These are phyloP conservation scores for Dichomitus squalens DNA, from an alignment of 1,284 basidiomycete species.

Conservation along the genomic window DNA sequence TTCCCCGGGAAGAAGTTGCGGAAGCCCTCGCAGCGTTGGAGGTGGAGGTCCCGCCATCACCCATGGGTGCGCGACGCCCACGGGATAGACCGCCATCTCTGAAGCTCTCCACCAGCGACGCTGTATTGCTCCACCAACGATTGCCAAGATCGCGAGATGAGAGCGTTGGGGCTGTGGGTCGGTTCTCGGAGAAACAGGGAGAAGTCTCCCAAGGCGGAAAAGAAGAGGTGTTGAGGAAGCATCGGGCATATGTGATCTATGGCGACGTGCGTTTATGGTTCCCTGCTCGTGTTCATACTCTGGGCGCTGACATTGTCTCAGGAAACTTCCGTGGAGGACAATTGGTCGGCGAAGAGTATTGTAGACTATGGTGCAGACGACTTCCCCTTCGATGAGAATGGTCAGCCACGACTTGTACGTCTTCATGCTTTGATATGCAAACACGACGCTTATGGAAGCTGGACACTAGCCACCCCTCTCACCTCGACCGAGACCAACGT, in stretches of 20 bases:
- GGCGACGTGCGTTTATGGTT: conserved; percentile 6
- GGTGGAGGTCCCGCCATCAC: conserved; percentile 1
- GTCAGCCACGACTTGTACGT: conserved; percentile 6
- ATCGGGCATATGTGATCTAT: conserved; percentile 19
- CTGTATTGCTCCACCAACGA: conserved; percentile 13
- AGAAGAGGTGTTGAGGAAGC: conserved; percentile 9
- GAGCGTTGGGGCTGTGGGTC: conserved; percentile 18
- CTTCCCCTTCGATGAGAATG: conserved; percentile 8
- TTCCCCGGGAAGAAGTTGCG: conserved; percentile 11
- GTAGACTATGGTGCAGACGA: conserved; percentile 17
- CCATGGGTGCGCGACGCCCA: conserved; percentile 1
- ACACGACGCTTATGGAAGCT: neutral
- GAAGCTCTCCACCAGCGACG: conserved; percentile 20
- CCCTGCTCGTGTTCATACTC: neutral
- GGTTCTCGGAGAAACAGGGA: conserved; percentile 12
- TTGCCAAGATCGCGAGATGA: conserved; percentile 12
- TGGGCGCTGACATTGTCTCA: neutral
- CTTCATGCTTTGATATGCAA: too few species aligned
- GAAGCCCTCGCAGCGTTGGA: conserved; percentile 16
- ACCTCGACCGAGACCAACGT: conserved; percentile 9
- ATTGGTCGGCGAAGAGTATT: conserved; percentile 23
- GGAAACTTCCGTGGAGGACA: conserved; percentile 18
- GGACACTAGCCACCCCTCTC: neutral
- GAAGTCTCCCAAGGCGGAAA: neutral
- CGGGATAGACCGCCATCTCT: conserved; percentile 18